Percentiles rank a stretch among this genome's conserved stretches.
Evolutionary conservation across 306 rosid genomes (phyloP).

Genomic region (Phaseolus lunatus): DNA sequence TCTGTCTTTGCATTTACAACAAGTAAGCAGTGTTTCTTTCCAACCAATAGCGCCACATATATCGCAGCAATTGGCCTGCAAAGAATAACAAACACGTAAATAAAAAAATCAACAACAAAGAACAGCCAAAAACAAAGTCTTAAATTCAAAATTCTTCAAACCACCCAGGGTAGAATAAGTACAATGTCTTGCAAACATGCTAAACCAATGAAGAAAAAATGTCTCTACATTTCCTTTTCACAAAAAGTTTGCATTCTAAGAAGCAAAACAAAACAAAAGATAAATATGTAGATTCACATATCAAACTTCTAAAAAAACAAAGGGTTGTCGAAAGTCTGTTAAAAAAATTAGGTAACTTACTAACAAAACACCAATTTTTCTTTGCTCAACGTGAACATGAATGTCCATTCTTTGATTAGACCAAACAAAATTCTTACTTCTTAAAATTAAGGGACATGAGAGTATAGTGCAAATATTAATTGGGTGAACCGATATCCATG

Average conservation of each 20-base stretch:
- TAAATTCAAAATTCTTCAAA: no score
- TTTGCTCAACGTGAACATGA: background rate
- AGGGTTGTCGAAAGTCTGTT: background rate
- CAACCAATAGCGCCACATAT: constrained; percentile 59
- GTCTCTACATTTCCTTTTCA: background rate
- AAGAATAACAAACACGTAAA: constrained; percentile 37
- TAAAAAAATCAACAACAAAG: constrained; percentile 10
- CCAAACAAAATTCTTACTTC: background rate
- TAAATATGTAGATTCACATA: background rate
- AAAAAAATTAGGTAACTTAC: background rate
- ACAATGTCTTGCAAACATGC: constrained; percentile 7
- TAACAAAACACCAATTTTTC: background rate
- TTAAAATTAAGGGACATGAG: no score
- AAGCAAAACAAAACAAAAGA: background rate
- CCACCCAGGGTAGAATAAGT: no score
- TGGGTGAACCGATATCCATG: background rate
- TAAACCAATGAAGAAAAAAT: background rate
- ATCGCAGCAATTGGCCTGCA: constrained; percentile 64
- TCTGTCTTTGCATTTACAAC: constrained; percentile 57
- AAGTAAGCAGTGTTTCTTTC: constrained; percentile 49
- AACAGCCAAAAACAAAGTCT: background rate
- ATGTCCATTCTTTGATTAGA: background rate
- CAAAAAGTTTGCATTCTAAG: background rate
- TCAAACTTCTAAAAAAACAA: background rate
- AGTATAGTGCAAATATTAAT: no score